Percentiles rank a stretch among this genome's conserved stretches.
These are phyloP conservation scores for Gamarada debralockiae DNA, from an alignment of 495 filamentous ascomycete species.

Conservation along the genomic window DNA sequence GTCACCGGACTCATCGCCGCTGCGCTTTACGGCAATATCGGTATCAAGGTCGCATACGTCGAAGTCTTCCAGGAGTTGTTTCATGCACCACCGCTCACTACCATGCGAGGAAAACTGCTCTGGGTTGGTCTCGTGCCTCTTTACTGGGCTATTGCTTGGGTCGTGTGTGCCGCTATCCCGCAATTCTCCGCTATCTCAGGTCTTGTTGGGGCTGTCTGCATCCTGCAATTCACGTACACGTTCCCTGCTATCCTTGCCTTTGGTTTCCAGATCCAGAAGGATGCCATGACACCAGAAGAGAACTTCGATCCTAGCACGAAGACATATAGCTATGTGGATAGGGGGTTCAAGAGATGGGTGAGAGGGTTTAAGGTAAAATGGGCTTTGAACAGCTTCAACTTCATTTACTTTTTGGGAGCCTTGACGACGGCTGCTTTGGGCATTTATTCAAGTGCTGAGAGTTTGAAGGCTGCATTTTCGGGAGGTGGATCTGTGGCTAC, in stretches of 20 bases:
- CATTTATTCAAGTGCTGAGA: constrained; percentile 18
- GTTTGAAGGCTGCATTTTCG: constrained; percentile 15
- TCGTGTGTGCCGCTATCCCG: constrained; percentile 49
- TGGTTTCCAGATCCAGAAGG: constrained; percentile 41
- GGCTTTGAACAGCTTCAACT: constrained; percentile 23
- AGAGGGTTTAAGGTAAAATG: constrained; percentile 34
- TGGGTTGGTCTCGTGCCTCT: constrained; percentile 50
- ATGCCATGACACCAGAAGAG: constrained; percentile 38
- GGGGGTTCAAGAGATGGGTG: constrained; percentile 33
- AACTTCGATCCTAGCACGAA: constrained; percentile 44
- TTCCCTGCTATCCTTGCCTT: constrained; percentile 29
- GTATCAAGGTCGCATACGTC: constrained; percentile 59
- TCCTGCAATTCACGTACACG: constrained; percentile 35
- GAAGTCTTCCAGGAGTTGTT: constrained; percentile 57
- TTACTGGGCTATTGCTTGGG: constrained; percentile 55
- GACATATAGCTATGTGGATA: constrained; percentile 28
- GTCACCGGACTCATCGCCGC: constrained; percentile 52
- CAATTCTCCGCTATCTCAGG: constrained; percentile 43
- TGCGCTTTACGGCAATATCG: constrained; percentile 61
- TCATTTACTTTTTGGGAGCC: constrained; percentile 22
- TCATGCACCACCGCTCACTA: constrained; percentile 44
- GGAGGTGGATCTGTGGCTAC: constrained; percentile 12
- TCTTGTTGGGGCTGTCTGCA: constrained; percentile 43
- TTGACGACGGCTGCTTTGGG: constrained; percentile 20
- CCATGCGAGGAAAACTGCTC: constrained; percentile 45